Evolutionary conservation across 176 grass and related monocot genomes (phyloP).

Genomic region (Stipa capillata): DNA sequence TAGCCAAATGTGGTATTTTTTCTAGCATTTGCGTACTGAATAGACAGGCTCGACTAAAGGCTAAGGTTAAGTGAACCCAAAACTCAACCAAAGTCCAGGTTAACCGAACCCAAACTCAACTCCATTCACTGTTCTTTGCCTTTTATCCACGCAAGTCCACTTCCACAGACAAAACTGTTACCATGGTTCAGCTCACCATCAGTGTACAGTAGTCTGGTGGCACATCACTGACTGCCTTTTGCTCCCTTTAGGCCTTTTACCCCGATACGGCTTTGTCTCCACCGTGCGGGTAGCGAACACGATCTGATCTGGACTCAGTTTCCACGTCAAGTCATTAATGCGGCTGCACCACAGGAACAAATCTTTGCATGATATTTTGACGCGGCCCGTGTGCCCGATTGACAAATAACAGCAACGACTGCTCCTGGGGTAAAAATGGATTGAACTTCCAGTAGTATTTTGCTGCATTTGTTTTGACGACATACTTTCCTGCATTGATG

Average conservation of each 20-base stretch:
- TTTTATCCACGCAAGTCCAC: neutral
- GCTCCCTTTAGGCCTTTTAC: neutral
- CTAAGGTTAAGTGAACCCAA: no score
- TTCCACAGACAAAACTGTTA: neutral
- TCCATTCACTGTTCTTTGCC: neutral
- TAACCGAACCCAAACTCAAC: neutral
- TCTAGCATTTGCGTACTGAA: no score
- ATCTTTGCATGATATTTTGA: neutral
- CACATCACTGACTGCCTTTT: neutral
- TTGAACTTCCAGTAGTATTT: neutral
- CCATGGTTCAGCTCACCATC: neutral
- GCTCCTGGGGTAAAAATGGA: neutral
- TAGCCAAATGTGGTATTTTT: no score
- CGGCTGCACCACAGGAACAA: neutral
- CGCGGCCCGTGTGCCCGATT: neutral
- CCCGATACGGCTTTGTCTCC: neutral
- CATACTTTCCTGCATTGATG: neutral
- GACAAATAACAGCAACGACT: neutral
- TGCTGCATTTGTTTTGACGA: no score
- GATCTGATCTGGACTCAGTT: conserved; percentile 1
- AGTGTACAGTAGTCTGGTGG: neutral
- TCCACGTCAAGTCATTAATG: neutral
- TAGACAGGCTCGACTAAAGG: no score
- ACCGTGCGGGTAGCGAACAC: neutral
- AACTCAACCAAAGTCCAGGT: neutral